phyloP scores from a whole-genome alignment of 176 grass and related monocot genomes.

The Raddia distichophylla region DNA sequence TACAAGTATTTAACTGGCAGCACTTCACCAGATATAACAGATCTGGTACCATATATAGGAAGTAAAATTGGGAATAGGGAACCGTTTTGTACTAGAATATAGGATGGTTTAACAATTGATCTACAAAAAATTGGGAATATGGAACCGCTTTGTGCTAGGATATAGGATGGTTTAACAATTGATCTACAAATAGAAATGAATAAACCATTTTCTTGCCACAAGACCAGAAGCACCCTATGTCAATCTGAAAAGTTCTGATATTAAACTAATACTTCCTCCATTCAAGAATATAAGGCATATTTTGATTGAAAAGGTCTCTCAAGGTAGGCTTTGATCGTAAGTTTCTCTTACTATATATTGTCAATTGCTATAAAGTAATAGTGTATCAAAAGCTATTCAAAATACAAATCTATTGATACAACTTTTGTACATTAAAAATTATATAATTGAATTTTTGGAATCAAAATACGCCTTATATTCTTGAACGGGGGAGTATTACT shows the following conservation, averaged over 20 bases:
- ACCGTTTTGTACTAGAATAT: neutral
- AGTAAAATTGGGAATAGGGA: neutral
- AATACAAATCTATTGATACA: too few species aligned
- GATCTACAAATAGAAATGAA: neutral
- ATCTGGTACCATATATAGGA: neutral
- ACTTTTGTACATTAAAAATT: too few species aligned
- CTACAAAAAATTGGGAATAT: neutral
- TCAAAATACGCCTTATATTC: too few species aligned
- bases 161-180: neutral
- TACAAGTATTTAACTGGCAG: neutral
- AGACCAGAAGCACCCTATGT: neutral
- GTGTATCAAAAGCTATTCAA: too few species aligned
- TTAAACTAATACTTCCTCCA: neutral
- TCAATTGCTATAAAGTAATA: too few species aligned
- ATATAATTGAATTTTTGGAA: too few species aligned
- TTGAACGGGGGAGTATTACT: too few species aligned
- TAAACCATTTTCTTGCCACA: conserved; percentile 5
- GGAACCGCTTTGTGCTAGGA: neutral
- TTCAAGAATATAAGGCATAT: too few species aligned
- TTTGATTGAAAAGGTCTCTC: too few species aligned
- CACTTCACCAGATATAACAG: neutral
- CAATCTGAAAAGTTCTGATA: neutral
- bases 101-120: neutral
- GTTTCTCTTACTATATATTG: too few species aligned
- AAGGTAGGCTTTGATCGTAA: too few species aligned